Evolutionary conservation across 345 rosid species (phyloP).

Genomic region (Acer yangbiense): DNA sequence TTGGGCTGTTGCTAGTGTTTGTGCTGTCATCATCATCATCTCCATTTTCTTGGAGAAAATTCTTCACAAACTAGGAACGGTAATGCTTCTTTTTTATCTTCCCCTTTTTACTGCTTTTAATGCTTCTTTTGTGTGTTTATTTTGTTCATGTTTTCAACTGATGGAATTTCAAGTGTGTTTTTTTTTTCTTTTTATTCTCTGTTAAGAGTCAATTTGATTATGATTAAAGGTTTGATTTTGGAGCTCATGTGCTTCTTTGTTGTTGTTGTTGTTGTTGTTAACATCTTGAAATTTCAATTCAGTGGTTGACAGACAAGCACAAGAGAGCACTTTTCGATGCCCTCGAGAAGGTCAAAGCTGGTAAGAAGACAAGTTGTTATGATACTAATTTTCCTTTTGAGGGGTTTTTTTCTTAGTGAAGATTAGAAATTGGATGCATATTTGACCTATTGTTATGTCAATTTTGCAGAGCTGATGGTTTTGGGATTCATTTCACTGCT

Average conservation of each 20-base stretch:
- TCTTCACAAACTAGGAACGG: slow-evolving; percentile 79
- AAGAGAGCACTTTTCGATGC: slow-evolving; percentile 88
- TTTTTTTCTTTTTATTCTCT: background rate
- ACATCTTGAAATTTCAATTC: slow-evolving; percentile 18
- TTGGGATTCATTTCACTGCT: slow-evolving; percentile 92
- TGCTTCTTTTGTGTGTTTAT: background rate
- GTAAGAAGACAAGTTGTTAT: slow-evolving; percentile 34
- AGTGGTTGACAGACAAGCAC: slow-evolving; percentile 79
- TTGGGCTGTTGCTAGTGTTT: slow-evolving; percentile 90
- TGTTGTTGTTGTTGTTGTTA: background rate
- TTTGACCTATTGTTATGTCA: slow-evolving; percentile 2
- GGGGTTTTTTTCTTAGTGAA: background rate
- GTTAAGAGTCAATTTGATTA: background rate
- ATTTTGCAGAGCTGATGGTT: slow-evolving; percentile 85
- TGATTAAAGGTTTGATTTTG: slow-evolving; percentile 1
- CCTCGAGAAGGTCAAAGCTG: slow-evolving; percentile 84
- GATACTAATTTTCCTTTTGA: background rate
- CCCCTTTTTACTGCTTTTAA: background rate
- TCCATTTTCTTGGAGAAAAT: slow-evolving; percentile 69
- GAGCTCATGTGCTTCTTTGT: background rate
- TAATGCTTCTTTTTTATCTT: background rate
- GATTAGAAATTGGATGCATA: background rate
- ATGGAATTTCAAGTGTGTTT: background rate
- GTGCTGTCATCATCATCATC: slow-evolving; percentile 74
- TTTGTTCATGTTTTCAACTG: background rate